phyloP scores from a whole-genome alignment of 371 early-diverging fungal genomes.

The Rhizopus delemar region DNA sequence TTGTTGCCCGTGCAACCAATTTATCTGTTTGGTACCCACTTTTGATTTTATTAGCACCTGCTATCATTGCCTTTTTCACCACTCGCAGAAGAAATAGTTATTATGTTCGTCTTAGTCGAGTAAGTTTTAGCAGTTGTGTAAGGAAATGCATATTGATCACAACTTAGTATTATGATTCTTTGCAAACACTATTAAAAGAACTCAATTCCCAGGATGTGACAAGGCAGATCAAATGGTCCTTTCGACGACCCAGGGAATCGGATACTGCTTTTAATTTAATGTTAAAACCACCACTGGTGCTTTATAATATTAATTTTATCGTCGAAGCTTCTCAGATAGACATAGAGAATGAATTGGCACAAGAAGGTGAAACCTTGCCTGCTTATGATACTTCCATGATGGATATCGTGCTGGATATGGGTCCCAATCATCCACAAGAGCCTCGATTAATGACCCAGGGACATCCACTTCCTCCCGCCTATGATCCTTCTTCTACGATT shows the following conservation, averaged over 20 bases:
- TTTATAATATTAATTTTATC: constrained; percentile 30
- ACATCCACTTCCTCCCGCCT: constrained; percentile 23
- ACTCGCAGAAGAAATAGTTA: constrained; percentile 37
- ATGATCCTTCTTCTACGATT: constrained; percentile 7
- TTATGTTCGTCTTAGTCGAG: constrained; percentile 20
- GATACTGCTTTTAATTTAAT: constrained; percentile 30
- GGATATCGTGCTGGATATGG: constrained; percentile 43
- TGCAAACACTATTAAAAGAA: constrained; percentile 36
- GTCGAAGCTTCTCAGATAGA: constrained; percentile 37
- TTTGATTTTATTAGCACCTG: constrained; percentile 32
- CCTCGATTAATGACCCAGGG: neutral
- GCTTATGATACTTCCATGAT: constrained; percentile 32
- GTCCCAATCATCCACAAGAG: constrained; percentile 16
- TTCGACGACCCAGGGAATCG: constrained; percentile 30
- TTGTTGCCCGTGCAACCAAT: constrained; percentile 30
- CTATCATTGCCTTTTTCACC: constrained; percentile 34
- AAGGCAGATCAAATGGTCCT: constrained; percentile 39
- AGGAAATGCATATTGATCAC: neutral
- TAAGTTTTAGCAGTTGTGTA: constrained; percentile 18
- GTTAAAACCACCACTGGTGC: constrained; percentile 17
- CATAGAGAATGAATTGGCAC: constrained; percentile 26
- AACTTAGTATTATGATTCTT: constrained; percentile 35
- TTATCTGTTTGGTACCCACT: constrained; percentile 44
- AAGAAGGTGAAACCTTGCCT: constrained; percentile 33
- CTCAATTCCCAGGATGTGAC: constrained; percentile 32